A percentile compares a stretch with the other conserved stretches of the same genome.
Conservation (phyloP, 2,329 filamentous ascomycete genomes). For the Blastomyces percursus region DNA sequence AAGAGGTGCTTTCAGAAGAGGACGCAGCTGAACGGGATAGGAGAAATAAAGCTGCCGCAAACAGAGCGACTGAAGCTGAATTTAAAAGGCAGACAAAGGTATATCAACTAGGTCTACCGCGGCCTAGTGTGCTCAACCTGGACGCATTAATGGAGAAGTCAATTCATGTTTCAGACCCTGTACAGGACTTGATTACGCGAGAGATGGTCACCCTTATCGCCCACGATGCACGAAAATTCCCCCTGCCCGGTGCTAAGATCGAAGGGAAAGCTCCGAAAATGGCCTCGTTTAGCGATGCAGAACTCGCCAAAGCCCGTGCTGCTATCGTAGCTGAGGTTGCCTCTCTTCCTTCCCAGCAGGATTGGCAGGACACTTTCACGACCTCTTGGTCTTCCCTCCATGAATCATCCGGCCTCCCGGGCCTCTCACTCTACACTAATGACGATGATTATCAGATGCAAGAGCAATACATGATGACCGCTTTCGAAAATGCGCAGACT, state of each 20-base stretch:
- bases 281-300: constrained; percentile 56
- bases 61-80: constrained; percentile 58
- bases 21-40: constrained; percentile 65
- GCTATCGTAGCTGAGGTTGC: constrained; percentile 61
- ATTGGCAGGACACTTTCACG: constrained; percentile 41
- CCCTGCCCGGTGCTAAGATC: constrained; percentile 56
- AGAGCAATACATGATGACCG: constrained; percentile 50
- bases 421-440: constrained; percentile 67
- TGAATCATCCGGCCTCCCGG: constrained; percentile 48
- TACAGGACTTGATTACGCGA: constrained; percentile 58
- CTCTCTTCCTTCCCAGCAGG: constrained; percentile 40
- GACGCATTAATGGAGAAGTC: constrained; percentile 55
- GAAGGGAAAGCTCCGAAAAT: constrained; percentile 51
- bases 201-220: constrained; percentile 74
- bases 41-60: constrained; percentile 49
- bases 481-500: constrained; percentile 67
- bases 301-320: constrained; percentile 62
- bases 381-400: constrained; percentile 42
- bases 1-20: constrained; percentile 48
- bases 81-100: constrained; percentile 78
- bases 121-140: constrained; percentile 63
- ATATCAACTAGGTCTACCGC: constrained; percentile 72
- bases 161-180: constrained; percentile 48
- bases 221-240: constrained; percentile 66
- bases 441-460: constrained; percentile 54